phyloP scores from a whole-genome alignment of 495 filamentous ascomycete species.

The Penicillium cinerascens region DNA sequence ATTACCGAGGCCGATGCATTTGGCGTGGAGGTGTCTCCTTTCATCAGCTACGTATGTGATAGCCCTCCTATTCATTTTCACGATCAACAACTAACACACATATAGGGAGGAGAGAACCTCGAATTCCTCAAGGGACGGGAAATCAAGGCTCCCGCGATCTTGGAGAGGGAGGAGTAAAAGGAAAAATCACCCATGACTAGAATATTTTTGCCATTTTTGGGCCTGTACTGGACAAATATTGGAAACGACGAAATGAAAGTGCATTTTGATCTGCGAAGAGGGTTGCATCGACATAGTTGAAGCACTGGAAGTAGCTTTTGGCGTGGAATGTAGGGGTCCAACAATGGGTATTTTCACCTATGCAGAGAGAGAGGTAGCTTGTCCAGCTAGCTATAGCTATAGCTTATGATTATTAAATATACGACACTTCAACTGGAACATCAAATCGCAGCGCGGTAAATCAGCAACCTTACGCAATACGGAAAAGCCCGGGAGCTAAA shows the following conservation, averaged over 20 bases:
- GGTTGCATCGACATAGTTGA: background rate
- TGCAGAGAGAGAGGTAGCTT: background rate
- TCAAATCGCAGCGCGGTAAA: conserved; percentile 22
- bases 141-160: conserved; percentile 70
- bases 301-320: background rate
- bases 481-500: conserved; percentile 45
- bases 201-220: conserved; percentile 2
- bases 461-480: conserved; percentile 39
- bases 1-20: conserved; percentile 62
- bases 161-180: conserved; percentile 65
- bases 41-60: conserved; percentile 89
- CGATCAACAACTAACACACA: conserved; percentile 29
- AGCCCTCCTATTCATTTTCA: conserved; percentile 5
- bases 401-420: background rate
- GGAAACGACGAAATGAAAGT: background rate
- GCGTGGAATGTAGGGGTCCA: background rate
- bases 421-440: background rate
- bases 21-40: conserved; percentile 87
- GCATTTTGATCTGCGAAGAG: background rate
- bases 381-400: background rate
- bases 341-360: background rate
- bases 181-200: background rate
- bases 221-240: background rate
- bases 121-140: conserved; percentile 69
- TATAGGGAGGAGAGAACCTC: conserved; percentile 84